phyloP scores from a whole-genome alignment of 345 rosid genomes.

The Acer negundo region DNA sequence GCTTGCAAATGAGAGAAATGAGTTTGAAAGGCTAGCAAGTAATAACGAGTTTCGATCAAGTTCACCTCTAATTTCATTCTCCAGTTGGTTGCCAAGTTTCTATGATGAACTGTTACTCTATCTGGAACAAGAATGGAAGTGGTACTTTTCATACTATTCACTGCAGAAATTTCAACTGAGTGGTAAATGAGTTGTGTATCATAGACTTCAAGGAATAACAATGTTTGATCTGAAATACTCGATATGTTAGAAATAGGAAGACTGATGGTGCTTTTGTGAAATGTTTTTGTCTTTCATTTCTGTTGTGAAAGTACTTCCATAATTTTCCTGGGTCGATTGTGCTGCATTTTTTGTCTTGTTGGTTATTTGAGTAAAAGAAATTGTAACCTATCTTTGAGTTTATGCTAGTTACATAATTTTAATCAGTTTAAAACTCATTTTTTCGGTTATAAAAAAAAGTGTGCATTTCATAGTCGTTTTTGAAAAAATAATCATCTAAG shows the following conservation, averaged over 20 bases:
- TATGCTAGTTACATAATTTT: not conserved
- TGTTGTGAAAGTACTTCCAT: not conserved
- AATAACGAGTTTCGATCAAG: constrained; percentile 47
- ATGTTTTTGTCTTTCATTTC: not conserved
- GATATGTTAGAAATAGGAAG: not conserved
- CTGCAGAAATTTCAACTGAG: constrained; percentile 7
- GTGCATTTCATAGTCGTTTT: not conserved
- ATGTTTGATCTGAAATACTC: not conserved
- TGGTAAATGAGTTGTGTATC: not conserved
- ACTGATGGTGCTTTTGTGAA: not conserved
- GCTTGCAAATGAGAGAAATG: constrained; percentile 61
- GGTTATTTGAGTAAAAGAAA: not conserved
- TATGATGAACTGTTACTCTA: constrained; percentile 90
- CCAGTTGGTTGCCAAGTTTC: constrained; percentile 94
- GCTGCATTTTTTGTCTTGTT: too few relatives aligned
- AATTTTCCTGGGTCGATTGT: not conserved
- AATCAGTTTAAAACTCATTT: not conserved
- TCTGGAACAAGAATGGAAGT: constrained; percentile 99
- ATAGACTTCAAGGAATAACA: not conserved
- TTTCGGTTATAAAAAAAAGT: too few relatives aligned
- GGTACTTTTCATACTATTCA: constrained; percentile 46
- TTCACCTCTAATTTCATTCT: constrained; percentile 48
- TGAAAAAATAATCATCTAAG: not conserved
- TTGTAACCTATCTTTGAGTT: not conserved
- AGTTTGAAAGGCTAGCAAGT: constrained; percentile 53